Evolutionary conservation across 495 filamentous ascomycete species (phyloP).

Genomic region (Neurospora sp.): DNA sequence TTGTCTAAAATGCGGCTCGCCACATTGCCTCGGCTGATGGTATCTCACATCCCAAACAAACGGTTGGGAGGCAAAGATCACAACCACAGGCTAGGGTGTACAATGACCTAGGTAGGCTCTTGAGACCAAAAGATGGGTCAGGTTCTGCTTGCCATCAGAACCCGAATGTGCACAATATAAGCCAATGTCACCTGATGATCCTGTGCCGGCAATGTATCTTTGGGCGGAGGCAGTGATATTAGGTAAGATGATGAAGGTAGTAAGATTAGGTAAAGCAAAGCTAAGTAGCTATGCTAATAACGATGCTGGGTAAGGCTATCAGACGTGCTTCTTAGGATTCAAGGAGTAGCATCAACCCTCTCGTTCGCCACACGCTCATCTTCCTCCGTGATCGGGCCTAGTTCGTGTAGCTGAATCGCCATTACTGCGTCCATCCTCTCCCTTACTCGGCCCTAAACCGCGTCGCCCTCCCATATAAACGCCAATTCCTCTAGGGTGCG

Average conservation of each 20-base stretch:
- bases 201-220: not conserved
- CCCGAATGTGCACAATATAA: not conserved
- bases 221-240: not conserved
- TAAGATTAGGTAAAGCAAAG: not conserved
- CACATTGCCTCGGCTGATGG: not conserved
- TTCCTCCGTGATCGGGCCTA: not conserved
- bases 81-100: not conserved
- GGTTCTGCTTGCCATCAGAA: not conserved
- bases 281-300: no score
- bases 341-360: not conserved
- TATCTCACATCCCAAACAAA: not conserved
- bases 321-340: not conserved
- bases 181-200: not conserved
- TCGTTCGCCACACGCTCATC: not conserved
- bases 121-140: not conserved
- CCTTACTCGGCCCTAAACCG: constrained; percentile 23
- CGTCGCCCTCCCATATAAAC: constrained; percentile 31
- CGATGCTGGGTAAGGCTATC: not conserved
- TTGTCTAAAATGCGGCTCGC: not conserved
- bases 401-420: constrained; percentile 13
- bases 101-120: not conserved
- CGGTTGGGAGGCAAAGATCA: not conserved
- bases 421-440: constrained; percentile 26
- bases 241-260: not conserved
- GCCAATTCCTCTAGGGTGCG: constrained; percentile 41